Evolutionary conservation across 176 grass and related monocot genomes (phyloP).

Genomic region (Juncus effusus): DNA sequence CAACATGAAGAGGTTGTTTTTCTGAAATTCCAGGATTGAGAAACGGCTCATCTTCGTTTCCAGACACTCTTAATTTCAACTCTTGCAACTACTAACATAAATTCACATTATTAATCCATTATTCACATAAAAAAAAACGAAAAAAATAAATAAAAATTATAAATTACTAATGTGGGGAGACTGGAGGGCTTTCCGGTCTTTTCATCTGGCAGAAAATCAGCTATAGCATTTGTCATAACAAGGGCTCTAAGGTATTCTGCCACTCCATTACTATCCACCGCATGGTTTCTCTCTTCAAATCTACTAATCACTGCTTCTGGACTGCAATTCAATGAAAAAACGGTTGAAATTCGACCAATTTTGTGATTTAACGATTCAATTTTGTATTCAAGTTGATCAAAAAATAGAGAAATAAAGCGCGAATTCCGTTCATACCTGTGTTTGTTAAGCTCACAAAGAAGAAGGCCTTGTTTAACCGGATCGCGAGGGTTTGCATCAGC

Average conservation of each 20-base stretch:
- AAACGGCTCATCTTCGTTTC: conserved; percentile 68
- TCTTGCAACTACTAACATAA: conserved; percentile 98
- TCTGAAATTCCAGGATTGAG: conserved; percentile 91
- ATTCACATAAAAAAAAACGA: conserved; percentile 9
- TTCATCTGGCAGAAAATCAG: conserved; percentile 89
- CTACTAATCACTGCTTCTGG: conserved; percentile 82
- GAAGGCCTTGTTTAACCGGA: conserved; percentile 57
- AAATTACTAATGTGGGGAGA: conserved; percentile 75
- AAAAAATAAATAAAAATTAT: conserved; percentile 9
- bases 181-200: conserved; percentile 69
- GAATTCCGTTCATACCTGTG: conserved; percentile 46
- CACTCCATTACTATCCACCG: conserved; percentile 79
- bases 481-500: conserved; percentile 86
- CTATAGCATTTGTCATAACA: conserved; percentile 73
- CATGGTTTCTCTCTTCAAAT: conserved; percentile 89
- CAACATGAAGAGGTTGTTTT: conserved; percentile 94
- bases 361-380: no score
- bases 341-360: no score
- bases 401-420: neutral
- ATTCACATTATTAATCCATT: conserved; percentile 33
- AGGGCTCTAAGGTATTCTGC: conserved; percentile 94
- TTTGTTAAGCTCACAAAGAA: conserved; percentile 93
- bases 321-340: conserved; percentile 26
- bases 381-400: neutral
- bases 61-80: conserved; percentile 81